phyloP scores from a whole-genome alignment of 345 rosid genomes.

The Syzygium oleosum region DNA sequence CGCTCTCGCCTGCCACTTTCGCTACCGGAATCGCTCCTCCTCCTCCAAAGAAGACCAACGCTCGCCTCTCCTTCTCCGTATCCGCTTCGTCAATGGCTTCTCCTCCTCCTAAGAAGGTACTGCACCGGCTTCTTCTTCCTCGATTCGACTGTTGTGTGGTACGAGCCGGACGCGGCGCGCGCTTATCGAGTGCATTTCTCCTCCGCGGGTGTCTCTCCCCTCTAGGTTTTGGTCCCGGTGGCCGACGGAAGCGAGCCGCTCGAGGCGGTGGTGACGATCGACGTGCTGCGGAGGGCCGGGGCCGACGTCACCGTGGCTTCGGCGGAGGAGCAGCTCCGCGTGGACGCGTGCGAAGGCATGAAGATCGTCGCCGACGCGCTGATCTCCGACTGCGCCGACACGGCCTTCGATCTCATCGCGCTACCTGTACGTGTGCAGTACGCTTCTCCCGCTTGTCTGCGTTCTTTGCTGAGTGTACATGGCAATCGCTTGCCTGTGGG shows the following conservation, averaged over 20 bases:
- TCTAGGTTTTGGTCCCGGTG: slow-evolving; percentile 85
- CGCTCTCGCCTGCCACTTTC: background rate
- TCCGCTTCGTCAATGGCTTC: slow-evolving; percentile 50
- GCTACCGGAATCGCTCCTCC: background rate
- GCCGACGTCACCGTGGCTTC: slow-evolving; percentile 83
- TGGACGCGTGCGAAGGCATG: slow-evolving; percentile 71
- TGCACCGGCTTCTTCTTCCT: background rate
- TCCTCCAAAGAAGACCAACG: background rate
- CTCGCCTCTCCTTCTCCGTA: slow-evolving; percentile 17
- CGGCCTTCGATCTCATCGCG: slow-evolving; percentile 57
- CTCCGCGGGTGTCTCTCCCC: background rate
- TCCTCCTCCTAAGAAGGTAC: slow-evolving; percentile 40
- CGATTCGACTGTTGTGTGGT: background rate
- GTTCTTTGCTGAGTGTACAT: background rate
- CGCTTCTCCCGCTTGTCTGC: background rate
- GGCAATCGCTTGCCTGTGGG: background rate
- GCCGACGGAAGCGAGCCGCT: slow-evolving; percentile 93
- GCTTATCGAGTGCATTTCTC: background rate
- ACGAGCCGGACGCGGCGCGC: background rate
- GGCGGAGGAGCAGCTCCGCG: slow-evolving; percentile 54
- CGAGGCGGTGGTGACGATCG: slow-evolving; percentile 84
- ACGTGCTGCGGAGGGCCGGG: slow-evolving; percentile 73
- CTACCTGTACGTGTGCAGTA: slow-evolving; percentile 18
- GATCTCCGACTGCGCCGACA: slow-evolving; percentile 36
- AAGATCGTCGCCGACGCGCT: slow-evolving; percentile 74